Percentiles rank a stretch among this genome's conserved stretches.
These are phyloP conservation scores for Kluyveromyces sp. DNA, from an alignment of 1,139 yeast genomes.

Conservation along the genomic window DNA sequence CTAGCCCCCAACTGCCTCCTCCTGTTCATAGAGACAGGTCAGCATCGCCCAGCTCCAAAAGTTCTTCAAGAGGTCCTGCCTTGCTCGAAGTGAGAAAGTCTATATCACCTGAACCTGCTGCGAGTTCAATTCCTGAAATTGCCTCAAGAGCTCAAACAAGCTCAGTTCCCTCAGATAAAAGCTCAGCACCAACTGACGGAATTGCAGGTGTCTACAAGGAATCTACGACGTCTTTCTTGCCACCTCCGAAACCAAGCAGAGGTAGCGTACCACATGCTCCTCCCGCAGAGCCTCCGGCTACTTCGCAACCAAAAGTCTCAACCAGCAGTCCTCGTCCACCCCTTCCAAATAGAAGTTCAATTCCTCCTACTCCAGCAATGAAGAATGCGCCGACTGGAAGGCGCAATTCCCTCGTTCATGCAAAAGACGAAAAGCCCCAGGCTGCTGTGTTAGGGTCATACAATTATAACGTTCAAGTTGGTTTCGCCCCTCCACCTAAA, in stretches of 20 bases:
- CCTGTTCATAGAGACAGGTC: constrained; percentile 25
- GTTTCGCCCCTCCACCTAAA: constrained; percentile 26
- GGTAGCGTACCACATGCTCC: not conserved
- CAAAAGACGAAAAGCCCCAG: not conserved
- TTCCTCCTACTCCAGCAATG: constrained; percentile 5
- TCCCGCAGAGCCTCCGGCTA: not conserved
- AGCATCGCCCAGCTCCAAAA: not conserved
- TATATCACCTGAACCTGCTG: not conserved
- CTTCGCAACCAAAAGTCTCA: not conserved
- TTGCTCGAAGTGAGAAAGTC: constrained; percentile 1
- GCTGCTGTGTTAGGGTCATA: constrained; percentile 21
- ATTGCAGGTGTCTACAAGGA: constrained; percentile 9
- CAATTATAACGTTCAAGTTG: constrained; percentile 25
- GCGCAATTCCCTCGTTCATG: not conserved
- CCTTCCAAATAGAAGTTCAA: not conserved
- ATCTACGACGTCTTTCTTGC: constrained; percentile 7
- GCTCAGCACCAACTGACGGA: not conserved
- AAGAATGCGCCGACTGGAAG: not conserved
- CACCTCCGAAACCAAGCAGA: constrained; percentile 11
- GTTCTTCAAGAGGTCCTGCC: not conserved
- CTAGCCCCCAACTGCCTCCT: constrained; percentile 27
- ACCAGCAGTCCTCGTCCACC: not conserved
- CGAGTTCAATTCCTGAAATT: not conserved
- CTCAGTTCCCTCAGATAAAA: too few relatives aligned
- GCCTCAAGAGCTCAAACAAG: too few relatives aligned